A percentile compares a stretch with the other conserved stretches of the same genome.
Conservation (phyloP, 1,139 yeast species). For the Saccharomycopsis crataegensis region DNA sequence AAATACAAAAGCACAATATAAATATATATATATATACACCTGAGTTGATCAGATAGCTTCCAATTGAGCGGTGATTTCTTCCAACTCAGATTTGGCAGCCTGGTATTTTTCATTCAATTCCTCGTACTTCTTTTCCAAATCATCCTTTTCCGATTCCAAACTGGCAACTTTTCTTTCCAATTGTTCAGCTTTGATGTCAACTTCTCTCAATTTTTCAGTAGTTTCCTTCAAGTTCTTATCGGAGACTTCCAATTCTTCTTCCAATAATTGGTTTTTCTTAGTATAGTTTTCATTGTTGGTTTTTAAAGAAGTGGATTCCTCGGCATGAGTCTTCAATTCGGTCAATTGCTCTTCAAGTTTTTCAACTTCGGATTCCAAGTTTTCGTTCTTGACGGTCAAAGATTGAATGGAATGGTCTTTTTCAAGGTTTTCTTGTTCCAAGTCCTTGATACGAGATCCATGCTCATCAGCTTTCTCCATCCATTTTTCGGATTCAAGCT, state of each 20-base stretch:
- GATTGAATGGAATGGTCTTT: slow-evolving; percentile 95
- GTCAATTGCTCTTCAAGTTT: slow-evolving; percentile 73
- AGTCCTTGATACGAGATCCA: slow-evolving; percentile 68
- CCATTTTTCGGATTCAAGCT: slow-evolving; percentile 94
- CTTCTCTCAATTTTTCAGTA: slow-evolving; percentile 88
- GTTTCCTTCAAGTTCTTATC: slow-evolving; percentile 91
- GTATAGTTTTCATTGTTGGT: slow-evolving; percentile 85
- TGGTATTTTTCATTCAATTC: slow-evolving; percentile 77
- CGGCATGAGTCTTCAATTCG: slow-evolving; percentile 84
- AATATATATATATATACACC: no score
- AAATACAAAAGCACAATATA: no score
- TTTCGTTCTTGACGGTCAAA: slow-evolving; percentile 84
- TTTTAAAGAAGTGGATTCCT: slow-evolving; percentile 85
- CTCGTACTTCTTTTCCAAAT: slow-evolving; percentile 87
- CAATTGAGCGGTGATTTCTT: slow-evolving; percentile 88
- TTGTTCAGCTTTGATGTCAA: slow-evolving; percentile 95
- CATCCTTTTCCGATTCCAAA: slow-evolving; percentile 87
- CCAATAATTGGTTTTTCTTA: slow-evolving; percentile 87
- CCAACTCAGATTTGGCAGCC: slow-evolving; percentile 79
- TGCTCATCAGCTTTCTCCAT: slow-evolving; percentile 94
- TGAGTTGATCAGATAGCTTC: slow-evolving; percentile 51
- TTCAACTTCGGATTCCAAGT: slow-evolving; percentile 86
- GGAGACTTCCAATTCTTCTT: slow-evolving; percentile 88
- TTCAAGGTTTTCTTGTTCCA: slow-evolving; percentile 85
- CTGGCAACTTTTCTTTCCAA: slow-evolving; percentile 92